Evolutionary conservation across 768 basidiomycete species (phyloP), one percentile per base, ranked within the genome.

Genomic region (Amanita pallidorosea): DNA sequence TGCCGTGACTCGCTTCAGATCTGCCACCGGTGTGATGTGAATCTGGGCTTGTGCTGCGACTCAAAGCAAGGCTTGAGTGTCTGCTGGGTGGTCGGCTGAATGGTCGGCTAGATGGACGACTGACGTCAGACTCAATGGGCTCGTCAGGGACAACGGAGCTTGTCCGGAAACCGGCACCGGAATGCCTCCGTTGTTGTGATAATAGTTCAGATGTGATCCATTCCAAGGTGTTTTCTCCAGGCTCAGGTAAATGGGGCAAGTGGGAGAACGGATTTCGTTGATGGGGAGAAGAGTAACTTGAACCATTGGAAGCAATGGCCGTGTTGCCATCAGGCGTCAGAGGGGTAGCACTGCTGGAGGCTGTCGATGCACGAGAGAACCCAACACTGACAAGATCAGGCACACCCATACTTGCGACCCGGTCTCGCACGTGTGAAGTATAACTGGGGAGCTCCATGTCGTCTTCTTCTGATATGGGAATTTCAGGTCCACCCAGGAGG

Each of bases 371-470:
- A 54, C 85, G 85, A 5, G 71, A 67, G 31, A 83, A 75, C 13
- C 82, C 80, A 63, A 81, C 67, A 1, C 76, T 77, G n/a, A 74
- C 74, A 15, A 75, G 66, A 42, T 83, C 83, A 0, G 83, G 75
- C 3, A 87, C 63, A 55, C 72, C 85, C 77, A 85, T 81, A 56
- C 84, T 84, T 37, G 86, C 84, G 38, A 97, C 83, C 34, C 95
- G 79, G 62, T 98, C 95, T 37, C 88, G 80, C 22, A 97, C 80
- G 64, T 98, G 95, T 47, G 88, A 80, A 17, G 73, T 75, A 65
- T 98, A 98, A 54, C 86, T 88, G 0, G 95, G 95, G 11, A 98
- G 77, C 58, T 91, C 85, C 41, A 78, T 79, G 36, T 83, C 85
- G 29, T 79, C 75, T 5, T 31, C 27, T 18, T 70, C 68, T 8